Evolutionary conservation across 73 alveolate genomes (phyloP).

Genomic region (Uronychia setigera): DNA sequence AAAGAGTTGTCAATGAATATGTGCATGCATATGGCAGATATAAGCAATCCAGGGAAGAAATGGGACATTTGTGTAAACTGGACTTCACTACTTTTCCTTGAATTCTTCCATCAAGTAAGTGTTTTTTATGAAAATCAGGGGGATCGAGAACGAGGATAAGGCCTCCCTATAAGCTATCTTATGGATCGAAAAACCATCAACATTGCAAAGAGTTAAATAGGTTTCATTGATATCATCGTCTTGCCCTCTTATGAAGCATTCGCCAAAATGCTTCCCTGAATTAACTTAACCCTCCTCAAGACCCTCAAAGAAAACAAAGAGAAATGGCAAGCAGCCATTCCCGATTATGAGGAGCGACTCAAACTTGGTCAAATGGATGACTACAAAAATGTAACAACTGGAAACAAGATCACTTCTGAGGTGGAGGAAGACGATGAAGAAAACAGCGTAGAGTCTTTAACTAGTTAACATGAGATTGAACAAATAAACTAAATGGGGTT

Average conservation of each 20-base stretch:
- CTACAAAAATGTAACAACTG: too few relatives aligned
- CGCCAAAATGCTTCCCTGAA: slow-evolving; percentile 30
- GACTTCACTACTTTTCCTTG: slow-evolving; percentile 23
- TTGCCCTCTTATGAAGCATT: slow-evolving; percentile 77
- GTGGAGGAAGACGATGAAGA: too few relatives aligned
- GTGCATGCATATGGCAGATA: slow-evolving; percentile 20
- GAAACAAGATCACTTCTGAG: too few relatives aligned
- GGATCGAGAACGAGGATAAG: slow-evolving; percentile 84
- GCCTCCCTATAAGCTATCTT: slow-evolving; percentile 78
- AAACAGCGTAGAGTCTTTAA: too few relatives aligned
- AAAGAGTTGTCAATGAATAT: slow-evolving; percentile 19
- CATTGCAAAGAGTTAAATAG: slow-evolving; percentile 85
- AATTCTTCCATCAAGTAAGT: slow-evolving; percentile 18
- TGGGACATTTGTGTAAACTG: slow-evolving; percentile 14
- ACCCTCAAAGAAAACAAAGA: slow-evolving; percentile 27
- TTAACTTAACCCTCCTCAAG: not conserved
- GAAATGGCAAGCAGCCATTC: slow-evolving; percentile 27
- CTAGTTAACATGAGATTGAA: too few relatives aligned
- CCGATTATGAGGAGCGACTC: too few relatives aligned
- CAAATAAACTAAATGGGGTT: too few relatives aligned
- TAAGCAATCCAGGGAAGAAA: slow-evolving; percentile 10
- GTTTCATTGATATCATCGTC: slow-evolving; percentile 92
- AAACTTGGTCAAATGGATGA: too few relatives aligned
- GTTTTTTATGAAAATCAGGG: slow-evolving; percentile 46
- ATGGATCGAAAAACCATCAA: slow-evolving; percentile 95